phyloP scores from a whole-genome alignment of 441 rosid genomes.

The Eruca vesicaria region DNA sequence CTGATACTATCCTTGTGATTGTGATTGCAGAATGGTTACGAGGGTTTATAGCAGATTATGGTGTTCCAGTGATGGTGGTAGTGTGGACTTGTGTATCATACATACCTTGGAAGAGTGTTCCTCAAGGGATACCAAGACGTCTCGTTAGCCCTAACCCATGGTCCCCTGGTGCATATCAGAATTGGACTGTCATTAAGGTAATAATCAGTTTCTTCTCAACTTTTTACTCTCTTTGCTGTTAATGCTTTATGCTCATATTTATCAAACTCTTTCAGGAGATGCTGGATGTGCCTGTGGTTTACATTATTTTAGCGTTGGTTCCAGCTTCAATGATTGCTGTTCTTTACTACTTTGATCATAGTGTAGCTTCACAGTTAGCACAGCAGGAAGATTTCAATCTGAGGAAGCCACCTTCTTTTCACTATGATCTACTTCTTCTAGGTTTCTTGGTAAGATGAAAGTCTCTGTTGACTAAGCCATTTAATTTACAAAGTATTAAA shows the following conservation, averaged over 20 bases:
- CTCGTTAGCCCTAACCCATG: slow-evolving; percentile 77
- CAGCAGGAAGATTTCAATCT: slow-evolving; percentile 71
- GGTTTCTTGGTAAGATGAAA: slow-evolving; percentile 56
- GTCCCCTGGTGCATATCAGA: slow-evolving; percentile 67
- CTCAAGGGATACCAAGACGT: slow-evolving; percentile 65
- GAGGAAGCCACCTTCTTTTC: slow-evolving; percentile 64
- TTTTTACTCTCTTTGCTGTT: not conserved
- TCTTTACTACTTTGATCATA: slow-evolving; percentile 73
- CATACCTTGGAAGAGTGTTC: slow-evolving; percentile 50
- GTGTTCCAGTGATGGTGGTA: slow-evolving; percentile 70
- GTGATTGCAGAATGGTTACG: slow-evolving; percentile 49
- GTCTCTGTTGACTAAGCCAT: no score
- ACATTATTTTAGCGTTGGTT: slow-evolving; percentile 59
- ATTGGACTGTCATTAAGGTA: slow-evolving; percentile 69
- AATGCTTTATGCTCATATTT: not conserved
- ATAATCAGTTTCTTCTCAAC: not conserved
- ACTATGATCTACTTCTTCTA: slow-evolving; percentile 67
- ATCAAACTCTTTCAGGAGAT: slow-evolving; percentile 48
- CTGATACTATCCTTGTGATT: no score
- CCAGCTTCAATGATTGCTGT: slow-evolving; percentile 74
- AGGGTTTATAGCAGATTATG: slow-evolving; percentile 71
- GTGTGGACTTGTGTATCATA: slow-evolving; percentile 67
- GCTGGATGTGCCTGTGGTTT: slow-evolving; percentile 57
- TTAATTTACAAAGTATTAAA: no score
- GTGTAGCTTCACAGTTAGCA: slow-evolving; percentile 74